A percentile compares a stretch with the other conserved stretches of the same genome.
phyloP scores from a whole-genome alignment of 1,139 yeast genomes.

The Yamadazyma dushanensis region DNA sequence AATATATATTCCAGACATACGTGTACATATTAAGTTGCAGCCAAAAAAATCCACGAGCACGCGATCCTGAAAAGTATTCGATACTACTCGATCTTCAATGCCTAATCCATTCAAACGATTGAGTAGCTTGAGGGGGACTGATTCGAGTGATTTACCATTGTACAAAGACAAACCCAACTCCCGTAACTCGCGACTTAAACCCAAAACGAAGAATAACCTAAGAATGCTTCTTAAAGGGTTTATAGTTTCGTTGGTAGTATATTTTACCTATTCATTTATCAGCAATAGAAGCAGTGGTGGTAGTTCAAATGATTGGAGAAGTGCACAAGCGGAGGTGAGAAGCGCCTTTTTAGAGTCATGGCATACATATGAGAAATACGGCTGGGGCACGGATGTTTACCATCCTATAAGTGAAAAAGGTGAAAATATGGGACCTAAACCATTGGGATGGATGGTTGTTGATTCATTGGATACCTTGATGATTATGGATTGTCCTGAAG shows the following conservation, averaged over 20 bases:
- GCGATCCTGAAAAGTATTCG: no score
- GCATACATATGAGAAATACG: conserved; percentile 73
- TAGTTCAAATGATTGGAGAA: conserved; percentile 30
- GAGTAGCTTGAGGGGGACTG: not conserved
- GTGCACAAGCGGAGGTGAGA: conserved; percentile 56
- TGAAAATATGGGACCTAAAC: conserved; percentile 77
- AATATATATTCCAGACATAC: not conserved
- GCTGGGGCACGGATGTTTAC: conserved; percentile 65
- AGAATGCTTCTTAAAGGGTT: conserved; percentile 47
- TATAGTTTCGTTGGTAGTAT: conserved; percentile 37
- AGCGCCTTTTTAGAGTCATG: conserved; percentile 74
- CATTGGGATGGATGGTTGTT: conserved; percentile 94
- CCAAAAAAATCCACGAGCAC: no score
- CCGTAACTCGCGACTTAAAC: conserved; percentile 18
- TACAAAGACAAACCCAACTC: conserved; percentile 31
- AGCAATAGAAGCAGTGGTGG: not conserved
- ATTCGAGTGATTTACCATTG: conserved; percentile 23
- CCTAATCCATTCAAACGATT: conserved; percentile 2
- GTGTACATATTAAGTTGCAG: not conserved
- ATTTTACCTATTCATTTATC: conserved; percentile 30
- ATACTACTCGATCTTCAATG: not conserved
- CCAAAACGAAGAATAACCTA: conserved; percentile 15
- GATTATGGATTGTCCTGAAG: conserved; percentile 74
- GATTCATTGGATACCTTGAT: conserved; percentile 84
- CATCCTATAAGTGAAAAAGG: conserved; percentile 59